phyloP scores from a whole-genome alignment of 345 rosid genomes.

The Lepidium africanum region DNA sequence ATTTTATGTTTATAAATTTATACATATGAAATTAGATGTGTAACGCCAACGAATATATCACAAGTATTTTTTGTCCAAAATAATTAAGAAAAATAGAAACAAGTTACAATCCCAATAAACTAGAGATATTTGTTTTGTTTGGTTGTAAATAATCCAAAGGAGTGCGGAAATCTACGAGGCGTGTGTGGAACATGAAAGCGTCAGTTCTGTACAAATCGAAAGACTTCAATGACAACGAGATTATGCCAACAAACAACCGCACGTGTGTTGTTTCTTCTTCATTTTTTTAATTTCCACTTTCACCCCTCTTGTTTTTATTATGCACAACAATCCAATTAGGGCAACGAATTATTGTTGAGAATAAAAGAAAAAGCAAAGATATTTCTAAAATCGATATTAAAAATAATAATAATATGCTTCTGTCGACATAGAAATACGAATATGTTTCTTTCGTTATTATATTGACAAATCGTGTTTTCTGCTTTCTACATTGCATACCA shows the following conservation, averaged over 20 bases:
- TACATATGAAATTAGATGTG: not conserved
- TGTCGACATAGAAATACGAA: constrained; percentile 19
- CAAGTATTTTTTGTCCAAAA: not conserved
- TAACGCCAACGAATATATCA: too few relatives aligned
- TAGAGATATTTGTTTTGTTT: too few relatives aligned
- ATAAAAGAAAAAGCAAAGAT: not conserved
- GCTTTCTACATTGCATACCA: not conserved
- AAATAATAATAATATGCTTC: not conserved
- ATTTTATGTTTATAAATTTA: not conserved
- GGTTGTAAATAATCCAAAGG: not conserved
- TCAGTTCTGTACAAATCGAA: constrained; percentile 25
- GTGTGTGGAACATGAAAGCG: constrained; percentile 25
- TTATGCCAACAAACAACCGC: constrained; percentile 21
- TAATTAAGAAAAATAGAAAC: not conserved
- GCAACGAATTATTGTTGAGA: not conserved
- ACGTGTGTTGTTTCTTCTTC: constrained; percentile 27
- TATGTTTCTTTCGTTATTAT: not conserved
- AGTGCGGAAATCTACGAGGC: constrained; percentile 21
- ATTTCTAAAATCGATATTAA: not conserved
- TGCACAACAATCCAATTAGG: not conserved
- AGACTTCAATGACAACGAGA: constrained; percentile 20
- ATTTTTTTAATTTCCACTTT: not conserved
- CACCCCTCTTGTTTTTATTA: constrained; percentile 3
- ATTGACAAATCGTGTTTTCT: not conserved
- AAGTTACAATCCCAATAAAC: too few relatives aligned